Conservation (phyloP, 192 early-diverging fungal species). For the Backusella liffmaniae region DNA sequence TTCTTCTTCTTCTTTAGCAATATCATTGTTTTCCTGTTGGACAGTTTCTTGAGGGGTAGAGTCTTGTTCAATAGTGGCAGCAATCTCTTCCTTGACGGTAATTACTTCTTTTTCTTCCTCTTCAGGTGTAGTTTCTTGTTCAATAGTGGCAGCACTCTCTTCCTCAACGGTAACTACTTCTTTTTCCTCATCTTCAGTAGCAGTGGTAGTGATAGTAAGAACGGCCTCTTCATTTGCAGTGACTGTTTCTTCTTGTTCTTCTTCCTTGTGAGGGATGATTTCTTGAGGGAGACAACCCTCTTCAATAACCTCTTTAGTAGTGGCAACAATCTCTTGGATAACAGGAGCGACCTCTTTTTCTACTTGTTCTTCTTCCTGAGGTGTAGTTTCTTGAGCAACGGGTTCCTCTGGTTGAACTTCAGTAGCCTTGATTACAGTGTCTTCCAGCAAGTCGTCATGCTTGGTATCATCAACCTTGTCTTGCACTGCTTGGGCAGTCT, state of each 20-base stretch:
- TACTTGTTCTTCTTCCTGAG: not conserved
- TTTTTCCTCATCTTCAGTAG: not conserved
- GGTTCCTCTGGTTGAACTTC: not conserved
- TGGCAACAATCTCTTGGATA: not conserved
- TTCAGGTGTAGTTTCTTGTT: not conserved
- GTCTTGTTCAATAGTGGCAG: not conserved
- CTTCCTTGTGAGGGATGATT: not conserved
- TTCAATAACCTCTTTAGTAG: not conserved
- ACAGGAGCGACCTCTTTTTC: not conserved
- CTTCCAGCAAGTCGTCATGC: not conserved
- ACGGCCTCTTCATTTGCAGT: not conserved
- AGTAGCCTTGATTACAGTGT: not conserved
- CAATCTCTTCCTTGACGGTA: not conserved
- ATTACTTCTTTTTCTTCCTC: not conserved
- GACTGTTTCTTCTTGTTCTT: not conserved
- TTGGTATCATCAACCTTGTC: not conserved
- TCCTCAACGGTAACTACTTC: not conserved
- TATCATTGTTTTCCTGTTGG: not conserved
- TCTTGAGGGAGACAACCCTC: constrained; percentile 2
- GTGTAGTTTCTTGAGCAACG: not conserved
- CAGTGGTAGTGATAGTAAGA: not conserved
- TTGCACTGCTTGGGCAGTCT: not conserved
- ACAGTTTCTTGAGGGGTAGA: not conserved
- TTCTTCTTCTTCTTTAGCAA: not conserved
- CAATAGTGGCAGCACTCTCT: not conserved